Percentiles rank a stretch among this genome's conserved stretches.
phyloP scores from a whole-genome alignment of 1,284 basidiomycete species.

The Salmacisia buchloeana region DNA sequence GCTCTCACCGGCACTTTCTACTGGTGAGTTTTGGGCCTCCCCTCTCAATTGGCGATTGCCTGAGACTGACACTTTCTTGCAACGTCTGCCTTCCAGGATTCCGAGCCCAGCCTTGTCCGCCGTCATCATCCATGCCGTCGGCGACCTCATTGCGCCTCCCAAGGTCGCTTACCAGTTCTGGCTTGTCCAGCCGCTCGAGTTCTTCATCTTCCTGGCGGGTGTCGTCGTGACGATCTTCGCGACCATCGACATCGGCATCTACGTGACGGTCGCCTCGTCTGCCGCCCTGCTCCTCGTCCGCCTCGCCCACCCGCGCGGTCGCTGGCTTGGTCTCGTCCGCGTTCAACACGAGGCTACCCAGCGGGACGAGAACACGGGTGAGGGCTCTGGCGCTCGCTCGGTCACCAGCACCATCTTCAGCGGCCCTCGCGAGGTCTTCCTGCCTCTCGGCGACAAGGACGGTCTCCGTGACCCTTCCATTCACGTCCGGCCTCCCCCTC shows the following conservation, averaged over 20 bases:
- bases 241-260: slow-evolving; percentile 85
- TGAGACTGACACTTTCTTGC: neutral
- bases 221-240: slow-evolving; percentile 68
- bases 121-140: slow-evolving; percentile 85
- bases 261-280: slow-evolving; percentile 76
- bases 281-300: slow-evolving; percentile 78
- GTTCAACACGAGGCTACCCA: slow-evolving; percentile 49
- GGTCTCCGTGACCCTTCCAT: slow-evolving; percentile 67
- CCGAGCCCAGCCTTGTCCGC: slow-evolving; percentile 68
- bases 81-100: slow-evolving; percentile 39
- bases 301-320: slow-evolving; percentile 81
- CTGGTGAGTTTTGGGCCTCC: slow-evolving; percentile 18
- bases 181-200: slow-evolving; percentile 88
- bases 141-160: slow-evolving; percentile 82
- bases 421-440: slow-evolving; percentile 63
- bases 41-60: too few species aligned
- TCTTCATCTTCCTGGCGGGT: slow-evolving; percentile 79
- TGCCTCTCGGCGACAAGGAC: slow-evolving; percentile 63
- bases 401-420: slow-evolving; percentile 15
- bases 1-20: slow-evolving; percentile 60
- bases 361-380: slow-evolving; percentile 9
- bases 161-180: slow-evolving; percentile 84
- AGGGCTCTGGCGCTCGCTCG: neutral
- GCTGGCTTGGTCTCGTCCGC: slow-evolving; percentile 76
- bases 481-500: slow-evolving; percentile 69